Evolutionary conservation across 2,329 filamentous ascomycete genomes (phyloP).

Genomic region (Verruconis gallopava): DNA sequence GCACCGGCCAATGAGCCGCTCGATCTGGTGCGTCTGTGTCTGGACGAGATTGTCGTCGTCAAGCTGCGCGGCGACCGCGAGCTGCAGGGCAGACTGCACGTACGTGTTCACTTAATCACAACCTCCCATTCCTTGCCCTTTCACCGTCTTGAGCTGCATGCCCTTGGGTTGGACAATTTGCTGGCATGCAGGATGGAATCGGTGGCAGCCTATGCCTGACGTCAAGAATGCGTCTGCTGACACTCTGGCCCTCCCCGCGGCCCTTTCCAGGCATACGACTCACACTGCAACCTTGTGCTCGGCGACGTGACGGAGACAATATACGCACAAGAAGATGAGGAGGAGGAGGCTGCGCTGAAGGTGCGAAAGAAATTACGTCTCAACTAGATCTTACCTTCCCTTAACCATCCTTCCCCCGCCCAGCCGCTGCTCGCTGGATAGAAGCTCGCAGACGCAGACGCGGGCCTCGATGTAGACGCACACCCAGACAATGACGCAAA

Average conservation of each 20-base stretch:
- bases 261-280: conserved; percentile 72
- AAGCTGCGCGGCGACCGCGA: conserved; percentile 94
- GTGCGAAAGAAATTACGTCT: conserved; percentile 5
- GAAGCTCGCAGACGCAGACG: no score
- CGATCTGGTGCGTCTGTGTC: conserved; percentile 83
- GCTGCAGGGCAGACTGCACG: conserved; percentile 87
- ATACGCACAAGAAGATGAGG: conserved; percentile 81
- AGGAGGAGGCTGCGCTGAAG: conserved; percentile 51
- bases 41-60: conserved; percentile 94
- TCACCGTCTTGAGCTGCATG: neutral
- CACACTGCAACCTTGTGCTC: conserved; percentile 91
- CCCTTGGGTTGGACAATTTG: no score
- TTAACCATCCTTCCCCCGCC: no score
- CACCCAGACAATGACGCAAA: no score
- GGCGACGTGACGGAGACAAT: conserved; percentile 97
- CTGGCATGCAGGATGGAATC: no score
- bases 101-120: conserved; percentile 33
- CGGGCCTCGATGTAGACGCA: no score
- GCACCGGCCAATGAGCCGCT: conserved; percentile 77
- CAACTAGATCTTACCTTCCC: neutral
- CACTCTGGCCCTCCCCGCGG: neutral
- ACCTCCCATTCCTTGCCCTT: neutral
- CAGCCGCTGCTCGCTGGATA: no score
- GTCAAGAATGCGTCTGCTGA: no score
- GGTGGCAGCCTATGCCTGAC: no score